Evolutionary conservation across 2,329 filamentous ascomycete species (phyloP), one percentile per base, ranked within the genome.

Genomic region (Alternaria triticina): DNA sequence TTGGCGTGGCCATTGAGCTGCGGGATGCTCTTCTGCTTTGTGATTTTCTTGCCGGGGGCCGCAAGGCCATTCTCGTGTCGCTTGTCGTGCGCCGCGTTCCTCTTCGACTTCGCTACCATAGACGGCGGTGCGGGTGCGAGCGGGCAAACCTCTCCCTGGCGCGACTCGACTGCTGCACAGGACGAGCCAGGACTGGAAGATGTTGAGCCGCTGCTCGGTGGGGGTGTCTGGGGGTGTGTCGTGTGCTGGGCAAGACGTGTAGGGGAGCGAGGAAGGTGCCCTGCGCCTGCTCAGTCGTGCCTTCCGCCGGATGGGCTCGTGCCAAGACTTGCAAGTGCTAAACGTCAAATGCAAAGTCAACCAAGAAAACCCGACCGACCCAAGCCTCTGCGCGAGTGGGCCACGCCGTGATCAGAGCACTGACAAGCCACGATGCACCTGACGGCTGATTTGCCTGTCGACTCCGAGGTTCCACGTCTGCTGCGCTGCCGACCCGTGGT

Each of bases 51-150:
- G 71, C 90, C 90, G 57, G 91, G 89, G 76, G 90, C 90, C 86
- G 94, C 91, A 80, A 93, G 86, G 77, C 93, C 93, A 90, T 92
- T 94, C 83, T 97, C 94, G 83, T 96, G 91, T 81, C 91, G 89
- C 73, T 81, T 83, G 79, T 83, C 81, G 75, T 82, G 82, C 76
- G 82, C 77, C 78, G 79, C 79, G 73, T 74, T 78, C 74, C 75
- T 78, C 75, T 81, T 82, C 74, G 74, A 76, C 78, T 82, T 83
- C 70, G 81, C 80, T 82, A 83, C 83, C 83, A 85, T 85, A 76
- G 81, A 77, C 70, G 70, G 73, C 69, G 71, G 68, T 62, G 73
- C 72, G 69, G 60, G 59, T 69, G 72, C 69, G 70, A 71, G 76
- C 70, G 63, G 66, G 73, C 75, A 70, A 76, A 74, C 62, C 54